A percentile compares a stretch with the other conserved stretches of the same genome.
Conservation (phyloP, 108 stramenopile genomes). For the Craspedostauros australis region DNA sequence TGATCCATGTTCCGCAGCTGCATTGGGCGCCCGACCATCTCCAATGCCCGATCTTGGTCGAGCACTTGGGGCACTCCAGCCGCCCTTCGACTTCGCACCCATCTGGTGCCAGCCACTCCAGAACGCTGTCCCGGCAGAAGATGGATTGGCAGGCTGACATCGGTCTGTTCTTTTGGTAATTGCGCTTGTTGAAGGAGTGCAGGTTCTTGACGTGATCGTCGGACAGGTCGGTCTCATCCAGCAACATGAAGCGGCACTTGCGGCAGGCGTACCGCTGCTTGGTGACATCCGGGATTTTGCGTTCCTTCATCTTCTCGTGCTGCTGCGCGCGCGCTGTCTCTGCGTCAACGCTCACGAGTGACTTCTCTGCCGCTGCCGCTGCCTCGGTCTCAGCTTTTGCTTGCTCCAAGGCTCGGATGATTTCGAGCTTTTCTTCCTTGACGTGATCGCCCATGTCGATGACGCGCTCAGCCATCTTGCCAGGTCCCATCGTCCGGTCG, state of each 20-base stretch:
- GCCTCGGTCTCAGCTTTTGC: constrained; percentile 4
- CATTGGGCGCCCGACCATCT: constrained; percentile 83
- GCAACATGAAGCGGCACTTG: constrained; percentile 61
- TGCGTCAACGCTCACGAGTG: constrained; percentile 2
- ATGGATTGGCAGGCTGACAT: constrained; percentile 37
- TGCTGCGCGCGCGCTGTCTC: not conserved
- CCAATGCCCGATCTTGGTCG: constrained; percentile 65
- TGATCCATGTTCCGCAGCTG: constrained; percentile 79
- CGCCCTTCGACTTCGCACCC: constrained; percentile 61
- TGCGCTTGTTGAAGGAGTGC: constrained; percentile 10
- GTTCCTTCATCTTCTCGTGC: not conserved
- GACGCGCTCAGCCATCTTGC: constrained; percentile 70
- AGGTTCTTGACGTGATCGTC: constrained; percentile 31
- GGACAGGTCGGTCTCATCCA: constrained; percentile 48
- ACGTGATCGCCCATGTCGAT: constrained; percentile 2
- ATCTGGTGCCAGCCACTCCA: constrained; percentile 45
- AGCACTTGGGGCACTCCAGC: constrained; percentile 68
- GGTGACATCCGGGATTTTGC: constrained; percentile 12
- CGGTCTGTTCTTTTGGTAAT: not conserved
- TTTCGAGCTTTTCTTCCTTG: not conserved
- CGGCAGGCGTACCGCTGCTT: constrained; percentile 57
- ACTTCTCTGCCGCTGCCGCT: not conserved
- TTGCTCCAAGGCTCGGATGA: not conserved
- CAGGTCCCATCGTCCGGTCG: constrained; percentile 54
- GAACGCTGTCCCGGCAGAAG: constrained; percentile 40